These are phyloP conservation scores for Claviceps spartinae DNA, from an alignment of 2,329 filamentous ascomycete species.

Conservation along the genomic window DNA sequence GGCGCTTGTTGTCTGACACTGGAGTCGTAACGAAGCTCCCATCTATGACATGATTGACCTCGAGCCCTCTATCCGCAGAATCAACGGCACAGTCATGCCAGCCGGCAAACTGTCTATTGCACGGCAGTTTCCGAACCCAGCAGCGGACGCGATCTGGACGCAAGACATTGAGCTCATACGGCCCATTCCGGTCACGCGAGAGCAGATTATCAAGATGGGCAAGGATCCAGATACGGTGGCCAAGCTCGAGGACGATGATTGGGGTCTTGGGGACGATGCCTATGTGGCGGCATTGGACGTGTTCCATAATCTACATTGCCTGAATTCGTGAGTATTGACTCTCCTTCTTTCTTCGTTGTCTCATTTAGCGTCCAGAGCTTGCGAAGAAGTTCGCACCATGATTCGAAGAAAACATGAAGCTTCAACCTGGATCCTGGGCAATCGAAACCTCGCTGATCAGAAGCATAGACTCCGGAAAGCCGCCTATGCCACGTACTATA, in stretches of 20 bases:
- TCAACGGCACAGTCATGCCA: background rate
- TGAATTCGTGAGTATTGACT: background rate
- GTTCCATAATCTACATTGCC: background rate
- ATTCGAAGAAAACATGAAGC: too few relatives aligned
- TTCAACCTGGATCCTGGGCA: too few relatives aligned
- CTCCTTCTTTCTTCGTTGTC: background rate
- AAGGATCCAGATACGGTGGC: constrained; percentile 2
- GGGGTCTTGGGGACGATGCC: constrained; percentile 2
- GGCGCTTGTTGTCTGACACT: too few relatives aligned
- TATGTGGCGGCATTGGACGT: background rate
- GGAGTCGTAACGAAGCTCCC: background rate
- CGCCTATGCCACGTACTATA: background rate
- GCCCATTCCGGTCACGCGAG: background rate
- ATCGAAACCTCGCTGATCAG: too few relatives aligned
- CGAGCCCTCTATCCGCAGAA: background rate
- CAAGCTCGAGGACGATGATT: background rate
- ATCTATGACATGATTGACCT: constrained; percentile 2
- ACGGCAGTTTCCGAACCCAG: background rate
- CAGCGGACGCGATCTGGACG: background rate
- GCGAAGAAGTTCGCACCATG: too few relatives aligned
- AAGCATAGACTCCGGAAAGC: background rate
- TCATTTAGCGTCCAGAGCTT: background rate
- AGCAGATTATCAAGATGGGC: constrained; percentile 1
- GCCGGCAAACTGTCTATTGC: background rate
- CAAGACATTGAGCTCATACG: background rate